These are phyloP conservation scores for Pestalotiopsis sp. DNA, from an alignment of 2,329 filamentous ascomycete genomes.

Conservation along the genomic window DNA sequence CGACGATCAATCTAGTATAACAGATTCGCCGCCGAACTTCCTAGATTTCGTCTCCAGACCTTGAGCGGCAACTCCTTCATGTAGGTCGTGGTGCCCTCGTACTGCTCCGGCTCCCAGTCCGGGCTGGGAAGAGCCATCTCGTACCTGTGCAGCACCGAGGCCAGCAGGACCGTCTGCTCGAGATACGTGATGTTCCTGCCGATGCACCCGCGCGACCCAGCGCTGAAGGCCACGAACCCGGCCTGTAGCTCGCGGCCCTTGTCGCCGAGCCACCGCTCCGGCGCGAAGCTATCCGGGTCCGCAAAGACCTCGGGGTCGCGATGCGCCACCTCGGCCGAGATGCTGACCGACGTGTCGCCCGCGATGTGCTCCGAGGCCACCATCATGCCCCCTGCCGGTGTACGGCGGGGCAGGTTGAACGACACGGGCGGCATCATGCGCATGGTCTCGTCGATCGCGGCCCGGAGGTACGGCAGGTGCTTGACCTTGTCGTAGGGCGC, in stretches of 20 bases:
- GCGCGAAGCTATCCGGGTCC: constrained; percentile 36
- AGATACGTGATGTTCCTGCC: constrained; percentile 38
- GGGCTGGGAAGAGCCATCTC: constrained; percentile 34
- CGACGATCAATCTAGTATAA: not conserved
- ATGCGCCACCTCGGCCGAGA: constrained; percentile 41
- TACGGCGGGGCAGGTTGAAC: constrained; percentile 42
- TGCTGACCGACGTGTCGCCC: constrained; percentile 41
- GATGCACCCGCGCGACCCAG: constrained; percentile 23
- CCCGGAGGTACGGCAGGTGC: constrained; percentile 51
- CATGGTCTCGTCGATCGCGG: constrained; percentile 50
- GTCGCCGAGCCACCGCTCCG: constrained; percentile 42
- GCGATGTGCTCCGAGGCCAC: constrained; percentile 46
- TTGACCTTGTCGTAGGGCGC: constrained; percentile 51
- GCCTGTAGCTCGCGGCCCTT: constrained; percentile 37
- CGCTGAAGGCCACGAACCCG: constrained; percentile 38
- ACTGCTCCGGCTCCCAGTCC: constrained; percentile 26
- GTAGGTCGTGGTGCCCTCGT: constrained; percentile 25
- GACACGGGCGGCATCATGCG: constrained; percentile 40
- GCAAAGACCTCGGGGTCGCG: constrained; percentile 36
- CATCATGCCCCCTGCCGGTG: constrained; percentile 40
- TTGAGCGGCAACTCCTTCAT: constrained; percentile 25
- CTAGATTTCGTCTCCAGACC: constrained; percentile 21
- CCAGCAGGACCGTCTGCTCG: constrained; percentile 45
- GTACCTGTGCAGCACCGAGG: constrained; percentile 41
- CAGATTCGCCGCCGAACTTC: not conserved